Conservation (phyloP, 2,329 filamentous ascomycete genomes). For the Penicillium sp. region DNA sequence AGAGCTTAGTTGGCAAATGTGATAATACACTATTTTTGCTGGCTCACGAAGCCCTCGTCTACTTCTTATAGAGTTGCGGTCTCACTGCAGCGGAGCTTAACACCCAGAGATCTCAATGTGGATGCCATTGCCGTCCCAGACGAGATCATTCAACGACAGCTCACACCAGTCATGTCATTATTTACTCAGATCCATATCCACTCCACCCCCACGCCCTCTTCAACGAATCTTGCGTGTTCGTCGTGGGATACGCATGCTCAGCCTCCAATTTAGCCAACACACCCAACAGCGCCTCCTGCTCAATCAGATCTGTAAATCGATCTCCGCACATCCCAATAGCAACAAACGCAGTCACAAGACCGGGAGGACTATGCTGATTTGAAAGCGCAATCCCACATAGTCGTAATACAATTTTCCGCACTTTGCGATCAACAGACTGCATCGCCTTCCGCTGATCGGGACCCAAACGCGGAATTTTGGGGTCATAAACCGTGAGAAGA, state of each 20-base stretch:
- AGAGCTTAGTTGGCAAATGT: background rate
- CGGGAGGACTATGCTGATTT: slow-evolving; percentile 56
- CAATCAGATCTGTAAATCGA: slow-evolving; percentile 27
- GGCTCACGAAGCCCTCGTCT: background rate
- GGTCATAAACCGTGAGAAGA: slow-evolving; percentile 58
- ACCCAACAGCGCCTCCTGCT: slow-evolving; percentile 30
- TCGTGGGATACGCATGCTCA: slow-evolving; percentile 19
- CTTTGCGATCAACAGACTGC: slow-evolving; percentile 12
- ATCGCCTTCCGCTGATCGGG: slow-evolving; percentile 20
- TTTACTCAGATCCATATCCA: slow-evolving; percentile 8
- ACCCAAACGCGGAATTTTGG: slow-evolving; percentile 53
- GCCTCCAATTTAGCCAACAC: slow-evolving; percentile 21
- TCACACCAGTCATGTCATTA: background rate
- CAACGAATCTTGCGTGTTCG: slow-evolving; percentile 6
- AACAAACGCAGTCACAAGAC: slow-evolving; percentile 47
- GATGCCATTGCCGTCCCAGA: too few species aligned
- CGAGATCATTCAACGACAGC: background rate
- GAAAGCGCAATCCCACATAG: slow-evolving; percentile 60
- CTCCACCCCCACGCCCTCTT: slow-evolving; percentile 18
- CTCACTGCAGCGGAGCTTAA: background rate
- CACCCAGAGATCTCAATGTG: background rate
- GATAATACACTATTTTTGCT: background rate
- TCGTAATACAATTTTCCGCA: slow-evolving; percentile 47
- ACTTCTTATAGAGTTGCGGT: background rate
- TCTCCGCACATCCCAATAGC: slow-evolving; percentile 36